These are phyloP conservation scores for Aspergillus diversus DNA, from an alignment of 495 filamentous ascomycete genomes.

Conservation along the genomic window DNA sequence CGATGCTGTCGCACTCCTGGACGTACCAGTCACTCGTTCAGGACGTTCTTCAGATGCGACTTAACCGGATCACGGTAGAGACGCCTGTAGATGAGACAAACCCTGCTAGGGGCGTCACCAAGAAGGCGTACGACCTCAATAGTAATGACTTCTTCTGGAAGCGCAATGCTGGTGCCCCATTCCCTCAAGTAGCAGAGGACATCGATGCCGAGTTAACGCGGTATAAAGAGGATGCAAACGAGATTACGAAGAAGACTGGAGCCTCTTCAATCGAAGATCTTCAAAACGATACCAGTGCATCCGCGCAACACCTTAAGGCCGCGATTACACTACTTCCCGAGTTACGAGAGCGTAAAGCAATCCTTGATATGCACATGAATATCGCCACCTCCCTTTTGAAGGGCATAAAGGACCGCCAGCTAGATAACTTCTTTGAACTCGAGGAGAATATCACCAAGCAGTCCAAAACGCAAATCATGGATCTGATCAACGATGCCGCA, in stretches of 20 bases:
- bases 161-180: conserved; percentile 88
- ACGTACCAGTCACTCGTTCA: conserved; percentile 96
- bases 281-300: conserved; percentile 83
- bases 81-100: conserved; percentile 74
- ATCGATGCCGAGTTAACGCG: conserved; percentile 89
- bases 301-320: conserved; percentile 91
- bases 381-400: conserved; percentile 84
- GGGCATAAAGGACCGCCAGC: conserved; percentile 89
- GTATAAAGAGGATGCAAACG: conserved; percentile 94
- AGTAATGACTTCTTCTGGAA: conserved; percentile 97
- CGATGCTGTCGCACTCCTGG: conserved; percentile 99
- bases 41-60: conserved; percentile 89
- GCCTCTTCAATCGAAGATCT: conserved; percentile 92
- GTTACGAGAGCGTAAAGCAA: conserved; percentile 85
- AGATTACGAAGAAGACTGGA: conserved; percentile 93
- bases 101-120: conserved; percentile 69
- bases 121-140: conserved; percentile 86
- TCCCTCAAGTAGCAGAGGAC: conserved; percentile 95
- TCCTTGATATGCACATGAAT: conserved; percentile 99
- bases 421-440: conserved; percentile 95
- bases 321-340: conserved; percentile 93
- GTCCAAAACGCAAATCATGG: conserved; percentile 85
- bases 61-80: conserved; percentile 96
- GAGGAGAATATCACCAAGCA: conserved; percentile 95
- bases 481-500: conserved; percentile 76